These are phyloP conservation scores for Sporobolomyces phaffii DNA, from an alignment of 768 basidiomycete genomes.

Conservation along the genomic window DNA sequence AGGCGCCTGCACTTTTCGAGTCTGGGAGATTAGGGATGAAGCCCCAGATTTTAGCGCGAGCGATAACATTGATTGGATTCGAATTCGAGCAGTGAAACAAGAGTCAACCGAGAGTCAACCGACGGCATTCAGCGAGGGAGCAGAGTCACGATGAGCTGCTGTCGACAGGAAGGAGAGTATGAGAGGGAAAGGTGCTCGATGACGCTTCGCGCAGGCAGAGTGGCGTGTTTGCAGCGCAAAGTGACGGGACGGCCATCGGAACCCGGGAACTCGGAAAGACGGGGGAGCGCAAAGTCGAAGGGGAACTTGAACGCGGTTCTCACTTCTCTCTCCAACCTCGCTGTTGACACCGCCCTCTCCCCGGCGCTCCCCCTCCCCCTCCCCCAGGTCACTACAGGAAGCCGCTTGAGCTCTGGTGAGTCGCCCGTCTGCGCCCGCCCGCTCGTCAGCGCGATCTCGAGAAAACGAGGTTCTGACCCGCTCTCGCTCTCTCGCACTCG, in stretches of 20 bases:
- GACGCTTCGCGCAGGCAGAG: not conserved
- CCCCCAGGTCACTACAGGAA: slow-evolving; percentile 14
- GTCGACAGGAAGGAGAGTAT: no score
- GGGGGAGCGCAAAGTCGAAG: no score
- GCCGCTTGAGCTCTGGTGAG: slow-evolving; percentile 25
- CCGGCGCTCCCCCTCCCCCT: slow-evolving; percentile 9
- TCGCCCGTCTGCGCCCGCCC: not conserved
- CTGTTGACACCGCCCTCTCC: slow-evolving; percentile 10
- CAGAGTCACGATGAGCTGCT: no score
- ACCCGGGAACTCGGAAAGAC: no score
- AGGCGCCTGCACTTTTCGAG: no score
- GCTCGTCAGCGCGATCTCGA: not conserved
- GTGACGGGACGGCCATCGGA: no score
- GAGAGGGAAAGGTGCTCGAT: not conserved
- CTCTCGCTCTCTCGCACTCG: not conserved
- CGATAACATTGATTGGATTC: no score
- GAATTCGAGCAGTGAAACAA: not conserved
- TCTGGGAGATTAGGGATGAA: not conserved
- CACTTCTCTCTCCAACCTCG: slow-evolving; percentile 5
- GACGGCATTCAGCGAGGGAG: no score
- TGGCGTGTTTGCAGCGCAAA: no score
- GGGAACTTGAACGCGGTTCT: not conserved
- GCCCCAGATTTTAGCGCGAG: not conserved
- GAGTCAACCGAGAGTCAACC: no score
- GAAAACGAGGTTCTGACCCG: not conserved